Evolutionary conservation across 2,329 filamentous ascomycete species (phyloP).

Genomic region (Fusarium lyarnte): DNA sequence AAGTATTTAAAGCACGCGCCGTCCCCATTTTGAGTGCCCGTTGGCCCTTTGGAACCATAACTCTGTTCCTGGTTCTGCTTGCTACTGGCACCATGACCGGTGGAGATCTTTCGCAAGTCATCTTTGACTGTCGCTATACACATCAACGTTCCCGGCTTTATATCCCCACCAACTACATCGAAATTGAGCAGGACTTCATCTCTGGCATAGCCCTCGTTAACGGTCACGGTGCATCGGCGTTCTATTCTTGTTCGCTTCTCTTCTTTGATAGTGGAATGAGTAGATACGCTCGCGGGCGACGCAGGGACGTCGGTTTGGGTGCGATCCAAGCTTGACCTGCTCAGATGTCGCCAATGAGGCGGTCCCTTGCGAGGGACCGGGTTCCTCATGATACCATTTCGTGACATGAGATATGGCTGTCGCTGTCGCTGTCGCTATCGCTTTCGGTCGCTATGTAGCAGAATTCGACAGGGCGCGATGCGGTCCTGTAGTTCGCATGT

Average conservation of each 20-base stretch:
- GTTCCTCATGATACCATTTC: slow-evolving; percentile 42
- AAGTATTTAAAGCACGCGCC: slow-evolving; percentile 63
- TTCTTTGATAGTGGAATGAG: slow-evolving; percentile 58
- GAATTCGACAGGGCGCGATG: slow-evolving; percentile 24
- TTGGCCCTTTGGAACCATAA: slow-evolving; percentile 36
- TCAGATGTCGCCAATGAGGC: slow-evolving; percentile 63
- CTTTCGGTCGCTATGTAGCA: slow-evolving; percentile 27
- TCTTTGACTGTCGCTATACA: slow-evolving; percentile 72
- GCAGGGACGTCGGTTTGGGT: slow-evolving; percentile 51
- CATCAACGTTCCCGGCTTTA: slow-evolving; percentile 75
- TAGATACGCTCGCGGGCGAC: slow-evolving; percentile 61
- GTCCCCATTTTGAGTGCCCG: slow-evolving; percentile 39
- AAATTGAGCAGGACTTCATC: slow-evolving; percentile 85
- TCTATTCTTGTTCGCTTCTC: slow-evolving; percentile 51
- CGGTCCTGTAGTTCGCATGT: slow-evolving; percentile 38
- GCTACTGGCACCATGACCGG: slow-evolving; percentile 44
- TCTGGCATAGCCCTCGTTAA: slow-evolving; percentile 78
- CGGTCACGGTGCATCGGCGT: slow-evolving; percentile 62
- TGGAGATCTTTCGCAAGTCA: slow-evolving; percentile 53
- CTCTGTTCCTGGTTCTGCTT: slow-evolving; percentile 47
- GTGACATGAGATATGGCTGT: slow-evolving; percentile 42
- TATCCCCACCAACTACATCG: slow-evolving; percentile 71
- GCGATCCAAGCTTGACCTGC: slow-evolving; percentile 58
- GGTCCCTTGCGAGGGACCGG: slow-evolving; percentile 55
- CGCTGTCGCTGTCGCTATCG: slow-evolving; percentile 25